These are phyloP conservation scores for Globisporangium lucens DNA, from an alignment of 352 stramenopile species.

Conservation along the genomic window DNA sequence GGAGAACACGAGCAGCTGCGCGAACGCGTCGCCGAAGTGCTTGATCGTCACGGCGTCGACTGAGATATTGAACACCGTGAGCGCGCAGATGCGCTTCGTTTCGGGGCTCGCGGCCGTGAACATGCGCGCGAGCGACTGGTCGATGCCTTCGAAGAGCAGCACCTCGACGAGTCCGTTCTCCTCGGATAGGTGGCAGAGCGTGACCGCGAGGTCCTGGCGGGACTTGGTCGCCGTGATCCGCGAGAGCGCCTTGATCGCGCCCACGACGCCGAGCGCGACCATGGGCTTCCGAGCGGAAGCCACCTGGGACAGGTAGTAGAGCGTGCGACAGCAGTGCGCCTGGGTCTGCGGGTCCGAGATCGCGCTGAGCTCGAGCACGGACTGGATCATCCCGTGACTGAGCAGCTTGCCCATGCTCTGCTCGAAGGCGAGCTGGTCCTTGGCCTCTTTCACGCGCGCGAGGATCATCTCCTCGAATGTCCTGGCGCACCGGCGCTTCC, in stretches of 20 bases:
- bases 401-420: conserved; percentile 38
- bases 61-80: conserved; percentile 71
- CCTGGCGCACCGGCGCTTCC: conserved; percentile 66
- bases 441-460: conserved; percentile 26
- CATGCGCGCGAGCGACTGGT: conserved; percentile 52
- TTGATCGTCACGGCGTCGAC: conserved; percentile 52
- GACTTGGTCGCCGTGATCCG: conserved; percentile 28
- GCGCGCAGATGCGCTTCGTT: conserved; percentile 66
- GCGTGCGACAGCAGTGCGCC: conserved; percentile 57
- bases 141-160: conserved; percentile 68
- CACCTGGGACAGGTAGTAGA: conserved; percentile 59
- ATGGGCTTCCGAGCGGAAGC: conserved; percentile 46
- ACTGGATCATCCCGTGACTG: conserved; percentile 66
- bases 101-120: conserved; percentile 42
- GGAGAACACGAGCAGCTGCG: conserved; percentile 45
- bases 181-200: conserved; percentile 63
- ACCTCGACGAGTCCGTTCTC: conserved; percentile 49
- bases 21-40: conserved; percentile 62
- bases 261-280: conserved; percentile 47
- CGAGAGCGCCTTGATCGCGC: conserved; percentile 40
- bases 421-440: conserved; percentile 7
- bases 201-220: conserved; percentile 63
- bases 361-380: conserved; percentile 40
- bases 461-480: conserved; percentile 80
- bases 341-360: conserved; percentile 51